A percentile compares a stretch with the other conserved stretches of the same genome.
These are phyloP conservation scores for Termitomyces sp. DNA, from an alignment of 768 basidiomycete genomes.

Conservation along the genomic window DNA sequence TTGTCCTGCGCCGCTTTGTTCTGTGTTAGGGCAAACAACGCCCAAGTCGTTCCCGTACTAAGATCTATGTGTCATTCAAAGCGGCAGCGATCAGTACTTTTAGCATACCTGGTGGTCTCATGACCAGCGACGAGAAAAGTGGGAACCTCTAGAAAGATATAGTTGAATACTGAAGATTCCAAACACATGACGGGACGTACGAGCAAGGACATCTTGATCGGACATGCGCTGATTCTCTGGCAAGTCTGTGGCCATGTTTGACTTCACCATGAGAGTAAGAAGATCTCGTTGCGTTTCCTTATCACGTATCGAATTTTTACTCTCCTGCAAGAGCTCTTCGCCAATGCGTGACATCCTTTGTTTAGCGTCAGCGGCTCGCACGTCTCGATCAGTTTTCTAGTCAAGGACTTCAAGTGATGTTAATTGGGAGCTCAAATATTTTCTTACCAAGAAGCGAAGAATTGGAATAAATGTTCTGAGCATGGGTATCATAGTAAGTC, in stretches of 20 bases:
- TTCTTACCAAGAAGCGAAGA: constrained; percentile 28
- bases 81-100: not conserved
- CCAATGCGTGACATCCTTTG: constrained; percentile 37
- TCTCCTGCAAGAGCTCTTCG: constrained; percentile 30
- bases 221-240: constrained; percentile 12
- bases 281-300: constrained; percentile 13
- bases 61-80: not conserved
- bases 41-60: constrained; percentile 50
- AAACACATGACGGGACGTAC: not conserved
- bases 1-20: constrained; percentile 43
- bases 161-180: not conserved
- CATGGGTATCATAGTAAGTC: constrained; percentile 16
- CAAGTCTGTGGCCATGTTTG: constrained; percentile 45
- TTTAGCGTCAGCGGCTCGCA: constrained; percentile 17
- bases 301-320: constrained; percentile 25
- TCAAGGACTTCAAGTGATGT: not conserved
- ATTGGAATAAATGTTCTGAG: constrained; percentile 20
- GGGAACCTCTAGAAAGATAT: constrained; percentile 32
- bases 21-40: constrained; percentile 48
- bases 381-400: constrained; percentile 14
- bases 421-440: not conserved
- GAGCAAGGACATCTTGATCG: constrained; percentile 13
- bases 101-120: constrained; percentile 34
- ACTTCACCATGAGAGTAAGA: constrained; percentile 26
- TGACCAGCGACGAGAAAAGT: constrained; percentile 45